Evolutionary conservation across 306 rosid genomes (phyloP).

Genomic region (Lithocarpus polystachyus): DNA sequence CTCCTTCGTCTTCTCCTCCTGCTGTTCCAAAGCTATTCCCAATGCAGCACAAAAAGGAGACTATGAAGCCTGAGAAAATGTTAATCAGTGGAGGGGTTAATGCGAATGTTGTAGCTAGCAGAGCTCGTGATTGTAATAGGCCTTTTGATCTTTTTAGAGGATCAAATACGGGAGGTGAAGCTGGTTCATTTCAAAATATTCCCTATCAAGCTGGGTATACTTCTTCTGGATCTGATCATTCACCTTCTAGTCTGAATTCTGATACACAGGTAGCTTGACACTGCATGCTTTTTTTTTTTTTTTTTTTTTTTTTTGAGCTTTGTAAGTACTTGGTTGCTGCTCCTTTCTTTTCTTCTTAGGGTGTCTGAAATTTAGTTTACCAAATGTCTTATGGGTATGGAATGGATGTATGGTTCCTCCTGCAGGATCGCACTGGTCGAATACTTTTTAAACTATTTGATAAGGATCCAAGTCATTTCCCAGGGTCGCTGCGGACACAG

Average conservation of each 20-base stretch:
- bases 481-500: constrained; percentile 73
- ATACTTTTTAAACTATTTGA: constrained; percentile 82
- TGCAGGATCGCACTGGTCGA: constrained; percentile 80
- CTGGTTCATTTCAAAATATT: constrained; percentile 55
- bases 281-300: not conserved
- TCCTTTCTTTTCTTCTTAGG: not conserved
- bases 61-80: constrained; percentile 38
- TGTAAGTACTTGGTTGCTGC: not conserved
- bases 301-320: not conserved
- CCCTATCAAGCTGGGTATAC: constrained; percentile 77
- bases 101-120: constrained; percentile 40
- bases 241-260: constrained; percentile 87
- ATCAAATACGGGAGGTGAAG: constrained; percentile 46
- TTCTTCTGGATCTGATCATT: constrained; percentile 86
- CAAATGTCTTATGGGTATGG: constrained; percentile 14
- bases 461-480: constrained; percentile 90
- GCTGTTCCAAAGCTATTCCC: constrained; percentile 65
- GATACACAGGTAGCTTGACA: constrained; percentile 67
- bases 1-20: constrained; percentile 79
- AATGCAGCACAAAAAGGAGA: constrained; percentile 44
- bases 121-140: constrained; percentile 39
- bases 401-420: constrained; percentile 17
- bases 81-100: constrained; percentile 30
- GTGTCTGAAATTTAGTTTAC: not conserved
- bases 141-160: constrained; percentile 77